phyloP scores from a whole-genome alignment of 805 yeast species.

The Yarrowia sp. region DNA sequence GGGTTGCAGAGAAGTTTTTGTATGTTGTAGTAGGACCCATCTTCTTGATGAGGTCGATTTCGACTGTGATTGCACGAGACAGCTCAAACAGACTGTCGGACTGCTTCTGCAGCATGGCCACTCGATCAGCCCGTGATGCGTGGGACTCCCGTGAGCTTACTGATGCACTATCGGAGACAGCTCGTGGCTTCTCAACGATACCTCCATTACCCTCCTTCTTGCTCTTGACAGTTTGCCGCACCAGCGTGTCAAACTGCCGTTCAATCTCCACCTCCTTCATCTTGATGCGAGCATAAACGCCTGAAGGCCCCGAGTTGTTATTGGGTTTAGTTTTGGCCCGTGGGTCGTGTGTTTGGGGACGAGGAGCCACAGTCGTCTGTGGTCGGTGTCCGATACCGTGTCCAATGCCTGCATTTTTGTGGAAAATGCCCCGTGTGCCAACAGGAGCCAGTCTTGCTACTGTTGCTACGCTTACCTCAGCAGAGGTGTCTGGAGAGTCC shows the following conservation, averaged over 20 bases:
- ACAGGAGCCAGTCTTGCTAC: constrained; percentile 15
- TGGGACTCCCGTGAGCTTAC: constrained; percentile 11
- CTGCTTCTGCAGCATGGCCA: constrained; percentile 3
- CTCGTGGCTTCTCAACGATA: background rate
- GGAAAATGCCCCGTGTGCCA: constrained; percentile 13
- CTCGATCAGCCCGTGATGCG: constrained; percentile 7
- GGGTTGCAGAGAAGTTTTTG: constrained; percentile 15
- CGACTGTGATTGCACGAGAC: constrained; percentile 8
- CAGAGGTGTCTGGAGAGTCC: constrained; percentile 15
- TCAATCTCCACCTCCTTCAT: constrained; percentile 22
- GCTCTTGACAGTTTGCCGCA: constrained; percentile 13
- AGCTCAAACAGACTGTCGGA: constrained; percentile 20
- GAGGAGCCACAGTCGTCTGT: background rate
- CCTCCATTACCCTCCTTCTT: constrained; percentile 15
- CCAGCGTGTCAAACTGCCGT: constrained; percentile 13
- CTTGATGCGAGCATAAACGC: constrained; percentile 21
- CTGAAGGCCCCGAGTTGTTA: background rate
- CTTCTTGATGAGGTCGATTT: constrained; percentile 10
- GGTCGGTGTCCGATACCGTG: background rate
- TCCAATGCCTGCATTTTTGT: constrained; percentile 14
- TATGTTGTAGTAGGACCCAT: background rate
- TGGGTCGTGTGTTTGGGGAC: constrained; percentile 14
- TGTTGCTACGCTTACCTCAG: constrained; percentile 6
- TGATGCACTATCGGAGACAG: constrained; percentile 2
- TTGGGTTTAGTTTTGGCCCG: background rate